Base-by-base conservation (phyloP, 352 stramenopile species). In the Globisporangium nunn region DNA sequence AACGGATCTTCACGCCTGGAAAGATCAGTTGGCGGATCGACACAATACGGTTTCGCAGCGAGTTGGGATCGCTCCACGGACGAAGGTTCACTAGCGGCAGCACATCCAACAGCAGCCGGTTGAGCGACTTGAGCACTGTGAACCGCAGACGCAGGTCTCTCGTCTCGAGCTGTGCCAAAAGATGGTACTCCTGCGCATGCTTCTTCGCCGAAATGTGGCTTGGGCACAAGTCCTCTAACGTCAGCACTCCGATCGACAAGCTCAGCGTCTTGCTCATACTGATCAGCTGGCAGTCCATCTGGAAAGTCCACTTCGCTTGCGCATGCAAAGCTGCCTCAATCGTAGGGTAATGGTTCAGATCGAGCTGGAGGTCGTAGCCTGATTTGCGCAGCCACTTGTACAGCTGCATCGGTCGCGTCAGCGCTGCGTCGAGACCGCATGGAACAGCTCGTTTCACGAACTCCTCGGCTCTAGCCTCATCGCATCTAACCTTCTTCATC, bases 281-380 rank as follows among this genome's bases (percentile, higher is more conserved):
- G 47, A 92, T 78, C 33, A 92, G 59, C 54, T 90, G 78, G 29
- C 72, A 75, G 62, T 91, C 81, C 81, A 91, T 91, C 23, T 71
- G 65, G 52, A 84, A 66, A 15, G 77, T 87, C 81, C 81, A 91
- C 61, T 86, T 85, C 12, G 49, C 54, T 61, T 89, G 78, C 14
- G 75, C 67, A 33, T 67, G 56, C 15, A 77, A 52, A 6, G 79
- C 78, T 33, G 56, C 62, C 35, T 87, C 72, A 17, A 70, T 23
- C 0, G 71, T 75, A 4, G 54, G 43, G 30, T 75, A 87, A 56
- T 88, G 73, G 44, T 68, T 86, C 15, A 66, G 45, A 31, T 81
- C 68, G 7, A 80, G 72, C 50, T 77, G 67, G 12, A 89, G 60
- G 58, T 91, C 81, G 52, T 83, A 87, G 4, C 81, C 81, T 7